Evolutionary conservation across 192 early-diverging fungal species (phyloP).

Genomic region (Helicostylum pulchrum): DNA sequence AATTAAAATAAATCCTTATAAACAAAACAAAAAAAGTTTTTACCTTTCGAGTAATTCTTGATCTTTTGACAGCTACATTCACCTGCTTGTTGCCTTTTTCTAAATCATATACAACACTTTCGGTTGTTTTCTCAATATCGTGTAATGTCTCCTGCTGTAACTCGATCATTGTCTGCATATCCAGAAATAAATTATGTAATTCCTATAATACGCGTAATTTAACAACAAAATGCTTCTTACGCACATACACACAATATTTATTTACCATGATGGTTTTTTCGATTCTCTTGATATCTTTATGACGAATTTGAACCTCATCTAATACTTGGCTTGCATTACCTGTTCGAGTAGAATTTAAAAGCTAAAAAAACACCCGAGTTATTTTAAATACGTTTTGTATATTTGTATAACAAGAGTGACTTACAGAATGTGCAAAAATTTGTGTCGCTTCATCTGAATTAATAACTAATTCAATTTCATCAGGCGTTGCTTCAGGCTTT

Average conservation of each 20-base stretch:
- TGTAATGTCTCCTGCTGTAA: constrained; percentile 69
- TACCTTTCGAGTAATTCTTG: constrained; percentile 18
- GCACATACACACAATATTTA: neutral
- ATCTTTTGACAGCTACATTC: constrained; percentile 17
- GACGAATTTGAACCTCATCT: constrained; percentile 74
- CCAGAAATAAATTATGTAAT: constrained; percentile 78
- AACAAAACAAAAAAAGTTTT: neutral
- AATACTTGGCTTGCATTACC: constrained; percentile 71
- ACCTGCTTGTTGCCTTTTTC: constrained; percentile 22
- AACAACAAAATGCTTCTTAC: neutral
- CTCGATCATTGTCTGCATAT: constrained; percentile 77
- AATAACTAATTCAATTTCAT: constrained; percentile 66
- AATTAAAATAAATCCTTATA: neutral
- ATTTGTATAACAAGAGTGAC: neutral
- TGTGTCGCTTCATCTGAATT: constrained; percentile 63
- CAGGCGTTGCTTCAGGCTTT: constrained; percentile 68
- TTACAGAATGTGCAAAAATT: constrained; percentile 78
- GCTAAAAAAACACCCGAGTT: constrained; percentile 31
- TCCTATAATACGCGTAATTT: constrained; percentile 45
- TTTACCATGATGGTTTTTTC: constrained; percentile 78
- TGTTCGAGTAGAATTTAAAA: constrained; percentile 65
- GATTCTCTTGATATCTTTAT: constrained; percentile 79
- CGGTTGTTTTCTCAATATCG: constrained; percentile 60
- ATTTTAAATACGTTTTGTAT: neutral
- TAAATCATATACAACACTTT: constrained; percentile 19